Base-by-base conservation (phyloP, 768 basidiomycete species). In the Omphalotus guepiniiformis region DNA sequence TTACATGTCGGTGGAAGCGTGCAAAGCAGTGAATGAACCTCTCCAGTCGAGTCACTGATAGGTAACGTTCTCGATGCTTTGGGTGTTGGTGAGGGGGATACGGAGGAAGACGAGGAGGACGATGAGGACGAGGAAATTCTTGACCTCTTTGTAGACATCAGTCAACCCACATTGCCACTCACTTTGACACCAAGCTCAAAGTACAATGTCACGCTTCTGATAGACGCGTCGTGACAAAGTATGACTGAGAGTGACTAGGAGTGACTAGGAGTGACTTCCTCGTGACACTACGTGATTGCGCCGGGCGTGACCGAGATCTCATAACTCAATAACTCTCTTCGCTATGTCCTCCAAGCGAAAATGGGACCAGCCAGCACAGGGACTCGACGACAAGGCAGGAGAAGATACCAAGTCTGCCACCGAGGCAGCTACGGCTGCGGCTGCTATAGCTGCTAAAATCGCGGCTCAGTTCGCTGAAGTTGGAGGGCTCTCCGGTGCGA, bases 401-500 rank as follows among this genome's bases (percentile, higher is more conserved):
- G 82, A 81, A n/a, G 78, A 81, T 11, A 65, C 66, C 45, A 83
- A 82, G 61, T 73, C 72, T 6, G 83, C 85, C 4, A 76, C 80
- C 3, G 83, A 85, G 51, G 85, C 85, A 1, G 84, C 85, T 1
- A 84, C 85, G 3, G 83, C 82, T 0, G 85, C 87, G 1, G 88
- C 87, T 7, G 91, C 91, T 35, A 92, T 93, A 53, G 91, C 93
- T 49, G 93, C 93, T 51, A 93, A 93, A 78, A 94, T 96, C 64
- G 93, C 93, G 6, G 92, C 89, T 0, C 88, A 91, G 58, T 88
- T 91, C 46, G 76, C 76, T 34, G 70, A 67, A 2, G 63, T 28
- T 61, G 55, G 74, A 52, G 50, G 71, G 58, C 44, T 73, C 56
- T 62, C 66, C 60, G 60, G 73, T 67, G 72, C 55, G 59, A 71